phyloP scores from a whole-genome alignment of 805 yeast genomes.

The Pichia deserticola region DNA sequence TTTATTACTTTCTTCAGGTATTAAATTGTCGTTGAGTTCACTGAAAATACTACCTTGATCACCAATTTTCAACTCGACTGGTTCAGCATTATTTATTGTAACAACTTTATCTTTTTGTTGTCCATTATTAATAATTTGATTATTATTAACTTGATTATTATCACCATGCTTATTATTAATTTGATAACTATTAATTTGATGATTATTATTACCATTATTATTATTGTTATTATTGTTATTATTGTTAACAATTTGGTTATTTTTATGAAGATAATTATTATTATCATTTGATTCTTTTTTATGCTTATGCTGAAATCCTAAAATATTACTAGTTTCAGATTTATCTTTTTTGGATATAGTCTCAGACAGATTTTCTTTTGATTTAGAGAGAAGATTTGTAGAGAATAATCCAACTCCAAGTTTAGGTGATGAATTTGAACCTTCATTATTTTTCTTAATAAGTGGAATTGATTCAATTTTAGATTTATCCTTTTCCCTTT shows the following conservation, averaged over 20 bases:
- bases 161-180: no score
- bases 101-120: background rate
- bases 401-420: conserved; percentile 6
- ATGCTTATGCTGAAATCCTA: background rate
- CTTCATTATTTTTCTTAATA: background rate
- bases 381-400: background rate
- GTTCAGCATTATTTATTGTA: background rate
- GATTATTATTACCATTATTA: no score
- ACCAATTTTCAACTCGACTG: background rate
- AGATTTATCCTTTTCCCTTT: background rate
- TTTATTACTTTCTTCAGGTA: background rate
- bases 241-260: no score
- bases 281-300: background rate
- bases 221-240: no score
- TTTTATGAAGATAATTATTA: background rate
- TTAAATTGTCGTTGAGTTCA: background rate
- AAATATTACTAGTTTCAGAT: background rate
- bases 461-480: background rate
- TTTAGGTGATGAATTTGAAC: conserved; percentile 5
- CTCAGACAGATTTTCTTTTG: conserved; percentile 5
- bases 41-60: background rate
- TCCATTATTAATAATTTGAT: background rate
- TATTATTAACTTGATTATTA: background rate
- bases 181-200: no score
- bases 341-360: background rate